These are phyloP conservation scores for Leccinum griseonigrum DNA, from an alignment of 1,284 basidiomycete genomes.

Conservation along the genomic window DNA sequence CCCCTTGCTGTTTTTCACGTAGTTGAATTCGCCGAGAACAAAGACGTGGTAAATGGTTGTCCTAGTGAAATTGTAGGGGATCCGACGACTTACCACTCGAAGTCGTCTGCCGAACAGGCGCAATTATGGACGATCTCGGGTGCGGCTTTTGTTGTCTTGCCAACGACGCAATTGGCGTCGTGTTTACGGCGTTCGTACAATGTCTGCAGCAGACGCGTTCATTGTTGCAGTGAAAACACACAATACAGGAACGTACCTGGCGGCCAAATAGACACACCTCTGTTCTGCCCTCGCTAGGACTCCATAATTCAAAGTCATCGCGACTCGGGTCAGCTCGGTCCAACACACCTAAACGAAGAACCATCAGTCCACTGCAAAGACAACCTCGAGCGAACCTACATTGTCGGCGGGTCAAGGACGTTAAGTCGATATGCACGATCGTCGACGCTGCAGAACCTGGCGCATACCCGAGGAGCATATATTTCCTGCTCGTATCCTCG, in stretches of 20 bases:
- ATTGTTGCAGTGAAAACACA: background rate
- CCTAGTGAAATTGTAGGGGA: background rate
- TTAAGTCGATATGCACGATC: constrained; percentile 89
- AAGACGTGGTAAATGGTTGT: background rate
- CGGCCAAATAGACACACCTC: constrained; percentile 79
- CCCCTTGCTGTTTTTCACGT: constrained; percentile 64
- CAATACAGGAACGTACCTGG: constrained; percentile 46
- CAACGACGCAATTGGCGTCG: constrained; percentile 81
- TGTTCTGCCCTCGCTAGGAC: constrained; percentile 84
- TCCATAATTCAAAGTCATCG: constrained; percentile 96
- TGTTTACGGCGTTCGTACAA: constrained; percentile 85
- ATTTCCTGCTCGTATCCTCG: constrained; percentile 86
- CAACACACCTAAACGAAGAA: constrained; percentile 54
- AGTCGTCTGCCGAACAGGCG: constrained; percentile 70
- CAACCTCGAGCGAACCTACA: constrained; percentile 51
- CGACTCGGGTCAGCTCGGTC: constrained; percentile 67
- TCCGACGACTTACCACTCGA: constrained; percentile 77
- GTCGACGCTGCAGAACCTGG: constrained; percentile 53
- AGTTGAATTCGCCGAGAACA: constrained; percentile 80
- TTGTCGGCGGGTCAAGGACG: constrained; percentile 66
- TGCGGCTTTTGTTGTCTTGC: constrained; percentile 55
- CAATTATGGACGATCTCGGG: constrained; percentile 69
- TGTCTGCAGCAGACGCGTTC: constrained; percentile 47
- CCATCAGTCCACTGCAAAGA: background rate
- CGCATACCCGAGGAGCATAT: constrained; percentile 79